These are phyloP conservation scores for Ophiostoma quercus DNA, from an alignment of 2,329 filamentous ascomycete species.

Conservation along the genomic window DNA sequence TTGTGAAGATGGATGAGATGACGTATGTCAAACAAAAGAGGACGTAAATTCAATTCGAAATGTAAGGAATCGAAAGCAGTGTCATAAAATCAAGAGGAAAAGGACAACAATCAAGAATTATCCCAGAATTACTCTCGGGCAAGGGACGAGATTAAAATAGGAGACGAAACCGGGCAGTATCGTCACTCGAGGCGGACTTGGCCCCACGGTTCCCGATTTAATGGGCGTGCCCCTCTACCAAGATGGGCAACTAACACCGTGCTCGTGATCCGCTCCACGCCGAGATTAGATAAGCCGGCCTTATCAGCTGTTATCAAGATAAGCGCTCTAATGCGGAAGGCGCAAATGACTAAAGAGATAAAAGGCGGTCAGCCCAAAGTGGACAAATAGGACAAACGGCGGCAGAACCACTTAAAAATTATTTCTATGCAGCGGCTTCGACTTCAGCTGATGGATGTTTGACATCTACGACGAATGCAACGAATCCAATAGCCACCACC, in stretches of 20 bases:
- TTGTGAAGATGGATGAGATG: neutral
- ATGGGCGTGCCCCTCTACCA: slow-evolving; percentile 11
- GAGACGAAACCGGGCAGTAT: slow-evolving; percentile 6
- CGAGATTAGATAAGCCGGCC: neutral
- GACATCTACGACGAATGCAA: neutral
- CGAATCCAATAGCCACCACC: neutral
- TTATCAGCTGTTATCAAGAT: slow-evolving; percentile 13
- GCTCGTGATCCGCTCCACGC: slow-evolving; percentile 6
- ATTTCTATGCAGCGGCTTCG: neutral
- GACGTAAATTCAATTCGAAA: neutral
- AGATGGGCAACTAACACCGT: slow-evolving; percentile 12
- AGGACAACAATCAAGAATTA: neutral
- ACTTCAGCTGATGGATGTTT: too few relatives aligned
- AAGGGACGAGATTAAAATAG: neutral
- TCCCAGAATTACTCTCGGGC: neutral
- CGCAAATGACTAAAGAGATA: neutral
- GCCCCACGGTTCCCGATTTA: slow-evolving; percentile 13
- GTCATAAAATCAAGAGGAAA: neutral
- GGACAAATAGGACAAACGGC: neutral
- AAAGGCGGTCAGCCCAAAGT: neutral
- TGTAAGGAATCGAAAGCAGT: neutral
- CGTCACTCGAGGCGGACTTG: neutral
- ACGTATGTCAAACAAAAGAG: neutral
- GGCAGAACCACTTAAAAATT: slow-evolving; percentile 10
- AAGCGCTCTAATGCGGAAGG: neutral